Base-by-base conservation (phyloP, 257 asterid genomes). In the Osmanthus fragrans region DNA sequence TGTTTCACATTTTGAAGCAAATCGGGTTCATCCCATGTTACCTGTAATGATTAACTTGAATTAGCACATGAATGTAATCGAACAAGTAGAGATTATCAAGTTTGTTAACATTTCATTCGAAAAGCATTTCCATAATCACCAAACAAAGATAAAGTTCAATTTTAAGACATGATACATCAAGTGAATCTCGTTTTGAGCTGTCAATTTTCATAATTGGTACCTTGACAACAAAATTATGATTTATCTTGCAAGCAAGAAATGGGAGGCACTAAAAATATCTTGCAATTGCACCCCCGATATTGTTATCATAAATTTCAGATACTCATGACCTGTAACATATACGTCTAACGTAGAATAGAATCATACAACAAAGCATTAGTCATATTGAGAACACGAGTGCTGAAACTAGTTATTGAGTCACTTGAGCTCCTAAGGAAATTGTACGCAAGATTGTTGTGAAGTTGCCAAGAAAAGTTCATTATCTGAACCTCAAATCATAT, bases 1-100 rank as follows among this genome's bases (percentile, higher is more conserved):
- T 89, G 87, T 74, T 84, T 88, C 83, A 88, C 89, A 29, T 86
- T 86, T 80, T 88, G 93, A 34, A 90, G 93, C 79, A 88, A 80
- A 75, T 88, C 93, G 13, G 92, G 93, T 80, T 86, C 93, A 71
- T 90, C 92, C 96, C 96, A 87, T n/a, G 85, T 79, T 69, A 90
- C 93, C 96, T 90, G 80, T 72, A 90, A 40, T 19, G 60, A 47
- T 47, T 72, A 45, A 51, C 15, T 34, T 36, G 2, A 30, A 37
- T 76, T 71, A 80, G 72, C 45, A 19, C 34, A 10, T 40, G 47
- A 51, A 5, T 56, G 15, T 30, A 70, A 29, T 16, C 36, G 40
- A 73, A 45, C 5, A 0, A 54, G 27, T 54, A 54, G 3, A 54
- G 3, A 54, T 54, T 5, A 54, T 7, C 11, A 18, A 54, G 3